Percentiles rank a stretch among this genome's conserved stretches.
These are phyloP conservation scores for Euphorbia pulcherrima DNA, from an alignment of 345 rosid species.

Conservation along the genomic window DNA sequence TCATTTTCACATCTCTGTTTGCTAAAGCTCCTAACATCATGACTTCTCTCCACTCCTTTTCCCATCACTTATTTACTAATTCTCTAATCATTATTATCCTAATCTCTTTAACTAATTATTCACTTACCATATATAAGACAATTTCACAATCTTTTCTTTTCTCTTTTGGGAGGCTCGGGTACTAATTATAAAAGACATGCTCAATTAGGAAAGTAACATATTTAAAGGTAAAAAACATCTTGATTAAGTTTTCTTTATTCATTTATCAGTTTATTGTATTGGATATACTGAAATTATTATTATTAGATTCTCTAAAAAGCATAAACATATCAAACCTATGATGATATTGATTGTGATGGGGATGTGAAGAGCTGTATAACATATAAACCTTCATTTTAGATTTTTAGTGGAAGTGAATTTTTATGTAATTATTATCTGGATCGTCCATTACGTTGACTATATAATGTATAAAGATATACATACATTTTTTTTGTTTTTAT, in stretches of 20 bases:
- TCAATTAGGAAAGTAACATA: background rate
- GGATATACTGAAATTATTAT: no score
- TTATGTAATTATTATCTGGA: constrained; percentile 15
- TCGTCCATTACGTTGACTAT: constrained; percentile 25
- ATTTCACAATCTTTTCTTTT: background rate
- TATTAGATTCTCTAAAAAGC: no score
- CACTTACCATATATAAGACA: background rate
- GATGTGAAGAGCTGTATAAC: constrained; percentile 6
- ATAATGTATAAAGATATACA: background rate
- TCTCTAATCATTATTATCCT: constrained; percentile 14
- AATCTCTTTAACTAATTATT: background rate
- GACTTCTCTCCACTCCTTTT: constrained; percentile 17
- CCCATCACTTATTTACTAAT: constrained; percentile 25
- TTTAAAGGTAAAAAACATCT: no score
- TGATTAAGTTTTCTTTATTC: no score
- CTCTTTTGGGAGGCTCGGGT: background rate
- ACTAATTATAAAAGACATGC: background rate
- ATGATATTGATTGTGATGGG: constrained; percentile 20
- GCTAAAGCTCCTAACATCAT: constrained; percentile 40
- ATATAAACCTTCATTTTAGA: background rate
- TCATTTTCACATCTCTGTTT: constrained; percentile 46
- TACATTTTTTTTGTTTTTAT: no score
- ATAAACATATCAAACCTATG: background rate
- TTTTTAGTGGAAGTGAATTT: background rate
- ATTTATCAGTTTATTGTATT: no score